Evolutionary conservation across 768 basidiomycete genomes (phyloP).

Genomic region (Neoboletus brunneissimus): DNA sequence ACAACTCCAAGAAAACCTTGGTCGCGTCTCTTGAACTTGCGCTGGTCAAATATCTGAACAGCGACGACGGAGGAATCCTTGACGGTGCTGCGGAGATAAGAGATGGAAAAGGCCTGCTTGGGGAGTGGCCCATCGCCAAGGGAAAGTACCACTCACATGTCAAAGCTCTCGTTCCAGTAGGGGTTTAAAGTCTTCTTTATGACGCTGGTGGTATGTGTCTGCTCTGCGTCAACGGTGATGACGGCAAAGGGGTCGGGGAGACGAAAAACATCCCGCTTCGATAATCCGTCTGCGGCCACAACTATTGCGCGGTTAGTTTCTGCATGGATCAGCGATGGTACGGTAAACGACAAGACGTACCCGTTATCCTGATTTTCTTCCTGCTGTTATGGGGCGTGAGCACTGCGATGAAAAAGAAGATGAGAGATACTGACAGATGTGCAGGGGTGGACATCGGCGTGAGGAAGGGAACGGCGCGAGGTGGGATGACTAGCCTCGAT

Average conservation of each 20-base stretch:
- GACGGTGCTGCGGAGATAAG: slow-evolving; percentile 60
- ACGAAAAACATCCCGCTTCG: slow-evolving; percentile 93
- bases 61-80: slow-evolving; percentile 98
- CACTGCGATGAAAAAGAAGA: neutral
- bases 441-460: slow-evolving; percentile 28
- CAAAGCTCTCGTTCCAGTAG: slow-evolving; percentile 98
- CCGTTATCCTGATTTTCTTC: slow-evolving; percentile 79
- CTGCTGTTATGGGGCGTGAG: slow-evolving; percentile 35
- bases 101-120: slow-evolving; percentile 4
- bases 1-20: slow-evolving; percentile 98
- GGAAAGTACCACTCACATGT: slow-evolving; percentile 61
- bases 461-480: neutral
- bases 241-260: slow-evolving; percentile 98
- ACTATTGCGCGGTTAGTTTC: slow-evolving; percentile 45
- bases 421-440: slow-evolving; percentile 25
- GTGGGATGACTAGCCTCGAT: neutral
- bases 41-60: slow-evolving; percentile 98
- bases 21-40: slow-evolving; percentile 97
- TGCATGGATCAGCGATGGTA: neutral
- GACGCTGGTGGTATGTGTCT: slow-evolving; percentile 94
- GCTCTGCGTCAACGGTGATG: slow-evolving; percentile 96
- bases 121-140: neutral
- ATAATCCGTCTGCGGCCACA: slow-evolving; percentile 91
- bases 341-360: slow-evolving; percentile 36
- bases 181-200: slow-evolving; percentile 95